Evolutionary conservation across 2,329 filamentous ascomycete species (phyloP), one percentile per base, ranked within the genome.

Genomic region (Claviceps pusilla): DNA sequence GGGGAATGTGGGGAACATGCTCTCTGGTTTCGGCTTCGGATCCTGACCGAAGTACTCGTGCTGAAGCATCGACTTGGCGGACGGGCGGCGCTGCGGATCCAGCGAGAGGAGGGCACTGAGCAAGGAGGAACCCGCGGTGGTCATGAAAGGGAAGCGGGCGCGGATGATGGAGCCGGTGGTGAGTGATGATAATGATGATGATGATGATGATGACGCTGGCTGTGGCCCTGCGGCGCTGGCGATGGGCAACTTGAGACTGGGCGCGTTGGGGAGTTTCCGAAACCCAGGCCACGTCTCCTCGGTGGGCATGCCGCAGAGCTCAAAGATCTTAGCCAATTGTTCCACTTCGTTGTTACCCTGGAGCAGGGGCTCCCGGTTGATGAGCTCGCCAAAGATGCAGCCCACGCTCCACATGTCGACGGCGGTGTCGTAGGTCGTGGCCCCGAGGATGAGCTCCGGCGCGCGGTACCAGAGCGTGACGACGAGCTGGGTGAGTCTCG

Each of bases 381-480:
- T 75, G 3, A 98, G 78, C 72, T 98, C 93, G 57, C 84, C 91
- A 65, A 98, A 95, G 64, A 98, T 89, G 71, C 93, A 97, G 12
- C 93, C 93, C 3, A 97, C 74, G 69, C 87, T 94, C 93, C 93
- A 98, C 78, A 97, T 86, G 70, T 97, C 93, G 61, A 97, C 77
- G 57, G 86, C 80, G 1, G 77, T 72, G 56, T 78, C 83, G 71
- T 98, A 98, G 16, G 76, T 77, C 41, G 79, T 78, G 0, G 87
- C 75, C 6, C 93, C 93, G 3, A 97, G 81, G 2, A 98, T 78
- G 11, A 97, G 78, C 69, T 97, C 93, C 0, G 93, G 93, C 0
- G 87, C 79, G 55, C 93, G 87, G 68, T 98, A 98, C 93, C 93
- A 98, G 7, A 98, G 78, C 7, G 93, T 98, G 19, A 97, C 91